Conservation (phyloP, 2,329 filamentous ascomycete genomes). For the Cytospora piceae region DNA sequence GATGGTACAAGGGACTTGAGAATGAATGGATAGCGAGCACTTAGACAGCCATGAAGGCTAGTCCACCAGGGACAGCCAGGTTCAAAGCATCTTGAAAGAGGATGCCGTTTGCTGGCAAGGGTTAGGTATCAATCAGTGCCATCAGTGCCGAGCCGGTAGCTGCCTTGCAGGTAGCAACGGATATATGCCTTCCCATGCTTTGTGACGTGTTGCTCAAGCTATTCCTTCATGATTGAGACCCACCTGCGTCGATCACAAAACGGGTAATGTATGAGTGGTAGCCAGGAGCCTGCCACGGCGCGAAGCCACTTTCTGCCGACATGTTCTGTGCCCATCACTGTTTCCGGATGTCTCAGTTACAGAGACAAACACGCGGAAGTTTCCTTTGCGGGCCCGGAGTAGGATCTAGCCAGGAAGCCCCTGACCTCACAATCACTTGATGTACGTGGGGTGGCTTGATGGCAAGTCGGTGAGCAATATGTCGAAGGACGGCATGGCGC, state of each 20-base stretch:
- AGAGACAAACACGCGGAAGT: constrained; percentile 20
- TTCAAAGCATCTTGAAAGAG: background rate
- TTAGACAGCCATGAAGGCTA: background rate
- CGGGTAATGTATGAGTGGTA: background rate
- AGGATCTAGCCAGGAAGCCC: constrained; percentile 1
- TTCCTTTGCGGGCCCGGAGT: background rate
- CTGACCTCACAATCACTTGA: background rate
- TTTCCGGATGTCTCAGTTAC: constrained; percentile 30
- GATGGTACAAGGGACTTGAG: background rate
- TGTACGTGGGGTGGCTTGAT: background rate
- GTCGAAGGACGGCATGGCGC: background rate
- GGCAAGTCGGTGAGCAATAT: constrained; percentile 5
- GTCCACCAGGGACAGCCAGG: background rate
- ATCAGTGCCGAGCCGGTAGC: background rate
- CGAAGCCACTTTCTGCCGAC: constrained; percentile 17
- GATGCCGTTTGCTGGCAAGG: constrained; percentile 19
- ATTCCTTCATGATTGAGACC: background rate
- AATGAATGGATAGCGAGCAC: background rate
- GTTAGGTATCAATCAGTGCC: background rate
- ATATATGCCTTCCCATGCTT: constrained; percentile 12
- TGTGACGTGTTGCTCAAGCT: constrained; percentile 19
- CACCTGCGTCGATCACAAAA: background rate
- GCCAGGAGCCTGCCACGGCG: constrained; percentile 1
- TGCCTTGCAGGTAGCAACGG: constrained; percentile 17
- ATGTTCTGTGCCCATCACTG: constrained; percentile 18